Conservation (phyloP, 2,329 filamentous ascomycete genomes). For the Pyrenophora graminea region DNA sequence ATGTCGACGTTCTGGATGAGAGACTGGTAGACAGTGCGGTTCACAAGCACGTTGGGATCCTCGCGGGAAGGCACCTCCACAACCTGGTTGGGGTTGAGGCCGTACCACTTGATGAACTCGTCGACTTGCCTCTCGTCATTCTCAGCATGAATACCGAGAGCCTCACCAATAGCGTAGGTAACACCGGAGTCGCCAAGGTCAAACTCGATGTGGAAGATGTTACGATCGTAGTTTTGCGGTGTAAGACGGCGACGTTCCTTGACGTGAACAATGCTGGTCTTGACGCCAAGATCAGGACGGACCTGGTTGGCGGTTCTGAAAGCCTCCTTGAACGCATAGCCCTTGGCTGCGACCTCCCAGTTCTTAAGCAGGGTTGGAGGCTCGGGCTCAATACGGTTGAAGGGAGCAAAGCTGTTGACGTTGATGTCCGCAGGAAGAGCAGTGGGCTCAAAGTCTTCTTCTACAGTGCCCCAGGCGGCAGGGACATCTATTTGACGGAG, state of each 20-base stretch:
- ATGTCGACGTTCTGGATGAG: constrained; percentile 93
- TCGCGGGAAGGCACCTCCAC: constrained; percentile 92
- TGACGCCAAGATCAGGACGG: constrained; percentile 82
- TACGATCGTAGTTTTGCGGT: constrained; percentile 85
- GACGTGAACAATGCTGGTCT: constrained; percentile 86
- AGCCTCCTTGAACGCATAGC: constrained; percentile 90
- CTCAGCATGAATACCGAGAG: constrained; percentile 92
- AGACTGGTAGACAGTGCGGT: constrained; percentile 89
- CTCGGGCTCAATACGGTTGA: constrained; percentile 76
- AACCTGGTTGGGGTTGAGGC: constrained; percentile 77
- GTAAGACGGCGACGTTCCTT: constrained; percentile 96
- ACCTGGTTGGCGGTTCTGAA: constrained; percentile 75
- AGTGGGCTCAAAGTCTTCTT: constrained; percentile 60
- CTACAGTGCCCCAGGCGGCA: constrained; percentile 75
- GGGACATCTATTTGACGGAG: constrained; percentile 76
- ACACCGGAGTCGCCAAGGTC: constrained; percentile 89
- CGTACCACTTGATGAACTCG: constrained; percentile 89
- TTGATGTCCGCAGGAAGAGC: constrained; percentile 68
- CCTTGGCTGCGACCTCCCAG: constrained; percentile 86
- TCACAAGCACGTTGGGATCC: constrained; percentile 73
- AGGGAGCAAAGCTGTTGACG: constrained; percentile 79
- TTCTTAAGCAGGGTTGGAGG: constrained; percentile 67
- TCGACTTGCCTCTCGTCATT: constrained; percentile 80
- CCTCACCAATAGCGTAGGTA: constrained; percentile 96
- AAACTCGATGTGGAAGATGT: constrained; percentile 99